A percentile compares a stretch with the other conserved stretches of the same genome.
phyloP scores from a whole-genome alignment of 1,284 basidiomycete genomes.

The Ganoderma boninense region DNA sequence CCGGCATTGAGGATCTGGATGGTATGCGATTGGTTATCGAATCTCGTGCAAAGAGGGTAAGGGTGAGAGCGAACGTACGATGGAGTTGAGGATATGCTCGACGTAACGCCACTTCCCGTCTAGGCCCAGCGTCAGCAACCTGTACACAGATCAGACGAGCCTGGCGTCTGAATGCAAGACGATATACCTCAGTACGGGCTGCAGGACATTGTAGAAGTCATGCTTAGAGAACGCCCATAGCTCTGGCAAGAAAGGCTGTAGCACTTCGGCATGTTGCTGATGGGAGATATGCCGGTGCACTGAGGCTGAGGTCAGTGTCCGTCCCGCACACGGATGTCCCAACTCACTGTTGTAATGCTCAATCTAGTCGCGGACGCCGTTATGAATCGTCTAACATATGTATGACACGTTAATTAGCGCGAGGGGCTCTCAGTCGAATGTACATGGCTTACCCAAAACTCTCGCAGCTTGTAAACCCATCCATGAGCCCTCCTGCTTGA shows the following conservation, averaged over 20 bases:
- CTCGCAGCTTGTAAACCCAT: conserved; percentile 60
- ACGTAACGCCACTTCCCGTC: conserved; percentile 67
- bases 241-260: conserved; percentile 66
- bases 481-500: conserved; percentile 54
- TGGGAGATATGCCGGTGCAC: conserved; percentile 58
- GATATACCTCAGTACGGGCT: conserved; percentile 57
- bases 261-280: conserved; percentile 52
- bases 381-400: conserved; percentile 44
- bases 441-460: conserved; percentile 48
- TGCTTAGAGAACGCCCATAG: conserved; percentile 59
- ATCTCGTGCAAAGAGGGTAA: neutral
- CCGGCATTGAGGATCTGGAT: conserved; percentile 52
- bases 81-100: conserved; percentile 62
- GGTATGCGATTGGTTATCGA: no score
- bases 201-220: conserved; percentile 59
- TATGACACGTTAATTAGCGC: no score
- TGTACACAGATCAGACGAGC: conserved; percentile 29
- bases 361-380: conserved; percentile 54
- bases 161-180: conserved; percentile 16
- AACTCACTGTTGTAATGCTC: conserved; percentile 65
- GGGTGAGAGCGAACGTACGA: conserved; percentile 45
- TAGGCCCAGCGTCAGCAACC: conserved; percentile 51
- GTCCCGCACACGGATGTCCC: conserved; percentile 17
- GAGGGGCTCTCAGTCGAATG: no score
- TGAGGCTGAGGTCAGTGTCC: conserved; percentile 41